phyloP scores from a whole-genome alignment of 306 rosid species.

The Corylus americana region DNA sequence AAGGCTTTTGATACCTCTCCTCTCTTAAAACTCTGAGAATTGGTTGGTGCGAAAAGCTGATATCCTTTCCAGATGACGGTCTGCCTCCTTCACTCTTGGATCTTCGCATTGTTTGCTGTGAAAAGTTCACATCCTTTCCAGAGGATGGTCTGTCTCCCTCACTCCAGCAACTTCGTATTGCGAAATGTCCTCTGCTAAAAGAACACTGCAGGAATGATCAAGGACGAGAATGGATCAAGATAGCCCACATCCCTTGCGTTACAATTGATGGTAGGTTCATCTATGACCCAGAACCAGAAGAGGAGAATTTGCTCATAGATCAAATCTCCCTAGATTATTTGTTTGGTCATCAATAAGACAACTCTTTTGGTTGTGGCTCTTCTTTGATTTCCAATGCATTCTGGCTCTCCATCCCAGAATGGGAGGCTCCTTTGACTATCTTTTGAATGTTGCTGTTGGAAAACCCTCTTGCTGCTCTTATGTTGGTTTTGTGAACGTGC shows the following conservation, averaged over 20 bases:
- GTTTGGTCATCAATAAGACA: no score
- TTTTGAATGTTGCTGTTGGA: no score
- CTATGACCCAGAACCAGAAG: neutral
- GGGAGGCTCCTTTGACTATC: no score
- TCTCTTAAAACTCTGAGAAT: conserved; percentile 7
- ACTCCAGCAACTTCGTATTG: accelerated
- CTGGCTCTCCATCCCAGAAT: no score
- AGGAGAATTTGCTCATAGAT: no score
- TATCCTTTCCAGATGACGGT: neutral
- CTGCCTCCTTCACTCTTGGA: neutral
- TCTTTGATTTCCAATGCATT: no score
- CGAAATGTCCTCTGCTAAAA: neutral
- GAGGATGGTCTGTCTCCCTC: neutral
- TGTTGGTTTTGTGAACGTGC: no score
- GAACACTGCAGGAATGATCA: neutral
- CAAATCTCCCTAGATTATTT: no score
- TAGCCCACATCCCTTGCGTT: neutral
- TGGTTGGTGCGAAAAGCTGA: neutral
- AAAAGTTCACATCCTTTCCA: neutral
- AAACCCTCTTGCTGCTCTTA: no score
- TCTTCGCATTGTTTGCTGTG: neutral
- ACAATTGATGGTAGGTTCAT: neutral
- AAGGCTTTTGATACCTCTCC: conserved; percentile 26
- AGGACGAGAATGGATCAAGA: neutral
- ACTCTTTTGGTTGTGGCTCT: no score